Conservation (phyloP, 306 rosid species). For the Malus sylvestris region DNA sequence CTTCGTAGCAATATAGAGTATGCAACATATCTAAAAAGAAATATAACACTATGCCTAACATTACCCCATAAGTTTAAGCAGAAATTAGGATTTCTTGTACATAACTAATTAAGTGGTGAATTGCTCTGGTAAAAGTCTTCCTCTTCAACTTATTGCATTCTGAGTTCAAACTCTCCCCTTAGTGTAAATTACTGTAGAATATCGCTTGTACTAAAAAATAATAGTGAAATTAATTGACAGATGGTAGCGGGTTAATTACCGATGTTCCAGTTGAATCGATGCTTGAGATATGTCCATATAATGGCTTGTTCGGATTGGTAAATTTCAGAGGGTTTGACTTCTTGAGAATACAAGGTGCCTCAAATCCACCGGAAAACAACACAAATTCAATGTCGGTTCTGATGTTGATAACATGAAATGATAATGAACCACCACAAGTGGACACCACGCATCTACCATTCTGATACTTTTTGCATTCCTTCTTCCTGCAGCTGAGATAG, state of each 20-base stretch:
- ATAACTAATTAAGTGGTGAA: no score
- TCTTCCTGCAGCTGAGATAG: constrained; percentile 58
- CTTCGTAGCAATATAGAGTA: no score
- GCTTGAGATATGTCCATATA: constrained; percentile 63
- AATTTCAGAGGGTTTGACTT: constrained; percentile 43
- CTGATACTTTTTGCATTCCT: constrained; percentile 29
- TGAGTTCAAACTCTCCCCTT: no score
- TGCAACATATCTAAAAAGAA: no score
- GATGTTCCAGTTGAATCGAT: constrained; percentile 60
- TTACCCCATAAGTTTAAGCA: no score
- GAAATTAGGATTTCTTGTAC: no score
- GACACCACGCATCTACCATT: constrained; percentile 25
- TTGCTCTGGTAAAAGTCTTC: no score
- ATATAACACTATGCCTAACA: no score
- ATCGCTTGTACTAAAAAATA: no score
- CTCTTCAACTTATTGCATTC: no score
- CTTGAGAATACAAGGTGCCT: constrained; percentile 42
- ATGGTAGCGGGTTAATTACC: constrained; percentile 2
- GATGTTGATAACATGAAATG: constrained; percentile 78
- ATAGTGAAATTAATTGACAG: background rate
- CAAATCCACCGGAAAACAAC: constrained; percentile 62
- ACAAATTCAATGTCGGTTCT: constrained; percentile 75
- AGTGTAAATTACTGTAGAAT: no score
- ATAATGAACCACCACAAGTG: constrained; percentile 55
- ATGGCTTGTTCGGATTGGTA: constrained; percentile 60